Evolutionary conservation across 2,329 filamentous ascomycete genomes (phyloP), one percentile per base, ranked within the genome.

Genomic region (Grosmannia clavigera): DNA sequence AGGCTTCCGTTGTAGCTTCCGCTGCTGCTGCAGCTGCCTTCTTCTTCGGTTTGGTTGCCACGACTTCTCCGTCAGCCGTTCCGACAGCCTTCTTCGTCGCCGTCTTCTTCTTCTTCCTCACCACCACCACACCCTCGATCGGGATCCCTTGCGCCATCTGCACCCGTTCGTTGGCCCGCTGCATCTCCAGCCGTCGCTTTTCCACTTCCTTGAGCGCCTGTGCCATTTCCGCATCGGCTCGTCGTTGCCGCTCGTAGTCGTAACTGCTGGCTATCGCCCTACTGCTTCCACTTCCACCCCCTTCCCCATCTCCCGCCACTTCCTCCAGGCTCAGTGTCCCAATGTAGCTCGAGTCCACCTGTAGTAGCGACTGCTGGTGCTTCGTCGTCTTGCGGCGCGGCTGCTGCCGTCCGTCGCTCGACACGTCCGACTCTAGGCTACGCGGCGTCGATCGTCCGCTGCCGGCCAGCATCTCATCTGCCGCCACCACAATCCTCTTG

Each of bases 201-300:
- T 97, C 92, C 3, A 99, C 88, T 71, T 96, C 89, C 70, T 86
- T 86, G 78, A 96, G 84, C 10, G 92, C 94, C 67, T 84, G 84
- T 53, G 83, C 84, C 90, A 96, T 95, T 73, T 96, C 92, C 1
- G 83, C 84, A 62, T 96, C 91, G 68, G 95, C 90, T 19, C 81
- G 82, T 69, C 86, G 81, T 64, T 86, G 82, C 58, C 79, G 78
- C 67, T 90, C 87, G 57, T 83, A 78, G 61, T 88, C 82, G 55
- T 81, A 75, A 66, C 65, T 52, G 31, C 19, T 38, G 22, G 31
- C 3, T 27, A 27, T 22, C 10, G 48, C 66, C 9, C 19, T 64
- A 56, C 38, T 31, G 19, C 22, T 25, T 43, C 56, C n/a, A 22
- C 22, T 22, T 22, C 22, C 22, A 50, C 65, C 68, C 10, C 61